A percentile compares a stretch with the other conserved stretches of the same genome.
These are phyloP conservation scores for Monoraphidium neglectum DNA, from an alignment of 139 green algal species.

Conservation along the genomic window DNA sequence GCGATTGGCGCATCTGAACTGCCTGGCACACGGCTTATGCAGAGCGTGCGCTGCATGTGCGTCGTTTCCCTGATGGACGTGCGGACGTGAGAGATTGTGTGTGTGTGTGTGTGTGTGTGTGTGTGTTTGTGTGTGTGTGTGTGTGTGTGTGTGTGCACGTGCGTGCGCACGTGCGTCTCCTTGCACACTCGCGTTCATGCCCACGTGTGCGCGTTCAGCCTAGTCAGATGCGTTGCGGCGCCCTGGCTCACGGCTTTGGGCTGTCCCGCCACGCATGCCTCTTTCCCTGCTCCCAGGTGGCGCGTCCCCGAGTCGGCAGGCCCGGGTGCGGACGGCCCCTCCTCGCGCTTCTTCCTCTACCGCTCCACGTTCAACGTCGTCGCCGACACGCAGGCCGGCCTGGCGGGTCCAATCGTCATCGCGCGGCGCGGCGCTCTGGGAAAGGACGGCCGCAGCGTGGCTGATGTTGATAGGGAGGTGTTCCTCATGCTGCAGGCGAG, in stretches of 20 bases:
- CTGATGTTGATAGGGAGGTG: slow-evolving; percentile 42
- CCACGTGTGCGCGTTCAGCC: too few species aligned
- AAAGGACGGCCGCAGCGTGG: neutral
- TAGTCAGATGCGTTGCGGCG: too few species aligned
- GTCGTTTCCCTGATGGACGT: too few species aligned
- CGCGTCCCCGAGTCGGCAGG: slow-evolving; percentile 34
- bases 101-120: too few species aligned
- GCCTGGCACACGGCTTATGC: too few species aligned
- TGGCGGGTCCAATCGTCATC: slow-evolving; percentile 40
- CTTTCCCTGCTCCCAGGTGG: slow-evolving; percentile 21
- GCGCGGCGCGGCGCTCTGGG: slow-evolving; percentile 6
- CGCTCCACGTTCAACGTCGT: slow-evolving; percentile 31
- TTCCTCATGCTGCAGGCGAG: slow-evolving; percentile 41
- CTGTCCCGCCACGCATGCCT: neutral
- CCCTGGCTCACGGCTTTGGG: neutral
- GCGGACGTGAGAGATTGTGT: too few species aligned
- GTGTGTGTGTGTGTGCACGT: too few species aligned
- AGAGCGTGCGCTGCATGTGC: too few species aligned
- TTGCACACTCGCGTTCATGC: too few species aligned
- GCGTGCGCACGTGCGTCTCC: too few species aligned
- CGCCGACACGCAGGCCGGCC: slow-evolving; percentile 36
- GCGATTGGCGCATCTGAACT: too few species aligned
- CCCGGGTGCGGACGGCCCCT: slow-evolving; percentile 20
- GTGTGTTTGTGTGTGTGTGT: too few species aligned
- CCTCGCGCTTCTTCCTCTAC: slow-evolving; percentile 38